Evolutionary conservation across 352 stramenopile genomes (phyloP).

Genomic region (Phytophthora sansomeana): DNA sequence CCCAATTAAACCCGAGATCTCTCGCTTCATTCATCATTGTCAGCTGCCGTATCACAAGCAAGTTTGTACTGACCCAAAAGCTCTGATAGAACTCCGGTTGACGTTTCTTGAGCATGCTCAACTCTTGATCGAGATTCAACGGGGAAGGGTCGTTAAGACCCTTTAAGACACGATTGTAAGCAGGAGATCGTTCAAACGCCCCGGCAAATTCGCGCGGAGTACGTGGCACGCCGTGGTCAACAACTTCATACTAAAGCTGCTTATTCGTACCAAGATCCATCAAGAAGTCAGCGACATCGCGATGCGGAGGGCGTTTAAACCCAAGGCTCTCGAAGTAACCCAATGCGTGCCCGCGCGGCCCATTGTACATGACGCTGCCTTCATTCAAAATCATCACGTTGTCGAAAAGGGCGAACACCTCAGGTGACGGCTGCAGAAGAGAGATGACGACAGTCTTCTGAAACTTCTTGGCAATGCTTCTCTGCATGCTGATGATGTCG

Average conservation of each 20-base stretch:
- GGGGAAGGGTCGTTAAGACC: conserved; percentile 4
- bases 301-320: conserved; percentile 32
- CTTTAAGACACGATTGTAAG: background rate
- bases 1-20: conserved; percentile 19
- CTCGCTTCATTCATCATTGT: conserved; percentile 18
- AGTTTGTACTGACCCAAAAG: conserved; percentile 24
- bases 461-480: conserved; percentile 32
- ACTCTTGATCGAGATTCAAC: background rate
- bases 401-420: conserved; percentile 33
- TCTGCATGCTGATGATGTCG: conserved; percentile 26
- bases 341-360: conserved; percentile 5
- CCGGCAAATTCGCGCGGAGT: conserved; percentile 12
- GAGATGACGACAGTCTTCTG: conserved; percentile 32
- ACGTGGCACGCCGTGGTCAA: background rate
- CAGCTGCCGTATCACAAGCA: conserved; percentile 23
- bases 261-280: conserved; percentile 55
- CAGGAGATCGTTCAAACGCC: conserved; percentile 13
- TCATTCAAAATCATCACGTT: conserved; percentile 29
- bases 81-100: conserved; percentile 25
- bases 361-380: conserved; percentile 18
- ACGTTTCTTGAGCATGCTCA: background rate
- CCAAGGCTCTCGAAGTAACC: conserved; percentile 25
- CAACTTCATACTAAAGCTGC: conserved; percentile 45
- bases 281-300: conserved; percentile 59
- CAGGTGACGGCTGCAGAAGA: conserved; percentile 30